phyloP scores from a whole-genome alignment of 2,329 filamentous ascomycete genomes.

The Fusarium coffeatum region DNA sequence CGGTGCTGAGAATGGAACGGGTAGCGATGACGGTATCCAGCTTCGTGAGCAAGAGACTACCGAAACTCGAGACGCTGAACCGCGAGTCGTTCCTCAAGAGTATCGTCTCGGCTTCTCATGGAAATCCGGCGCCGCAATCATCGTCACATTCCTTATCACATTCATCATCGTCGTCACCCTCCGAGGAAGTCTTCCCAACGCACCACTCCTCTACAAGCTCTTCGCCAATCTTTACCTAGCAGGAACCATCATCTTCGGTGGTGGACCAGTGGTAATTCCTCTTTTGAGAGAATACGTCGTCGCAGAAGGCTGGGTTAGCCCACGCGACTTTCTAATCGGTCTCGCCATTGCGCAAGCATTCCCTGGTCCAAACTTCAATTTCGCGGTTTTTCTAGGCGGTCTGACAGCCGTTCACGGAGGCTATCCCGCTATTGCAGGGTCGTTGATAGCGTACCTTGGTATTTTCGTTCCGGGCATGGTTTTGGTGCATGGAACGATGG shows the following conservation, averaged over 20 bases:
- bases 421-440: constrained; percentile 57
- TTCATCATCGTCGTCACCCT: constrained; percentile 69
- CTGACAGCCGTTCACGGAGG: constrained; percentile 58
- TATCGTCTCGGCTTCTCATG: constrained; percentile 57
- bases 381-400: constrained; percentile 68
- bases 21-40: fast-evolving
- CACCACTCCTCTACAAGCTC: constrained; percentile 66
- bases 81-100: constrained; percentile 50
- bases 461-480: constrained; percentile 65
- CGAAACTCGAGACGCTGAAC: neutral
- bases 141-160: constrained; percentile 62
- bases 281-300: constrained; percentile 73
- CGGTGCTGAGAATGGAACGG: neutral
- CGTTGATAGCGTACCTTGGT: constrained; percentile 62
- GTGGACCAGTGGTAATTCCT: constrained; percentile 73
- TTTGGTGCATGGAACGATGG: constrained; percentile 63
- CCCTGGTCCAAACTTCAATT: constrained; percentile 63
- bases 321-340: constrained; percentile 78
- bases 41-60: neutral
- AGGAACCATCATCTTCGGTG: constrained; percentile 75
- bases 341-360: constrained; percentile 78
- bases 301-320: constrained; percentile 74
- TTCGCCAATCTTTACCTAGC: constrained; percentile 81
- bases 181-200: constrained; percentile 54
- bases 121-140: constrained; percentile 57